These are phyloP conservation scores for Periconia macrospinosa DNA, from an alignment of 2,329 filamentous ascomycete species.

Conservation along the genomic window DNA sequence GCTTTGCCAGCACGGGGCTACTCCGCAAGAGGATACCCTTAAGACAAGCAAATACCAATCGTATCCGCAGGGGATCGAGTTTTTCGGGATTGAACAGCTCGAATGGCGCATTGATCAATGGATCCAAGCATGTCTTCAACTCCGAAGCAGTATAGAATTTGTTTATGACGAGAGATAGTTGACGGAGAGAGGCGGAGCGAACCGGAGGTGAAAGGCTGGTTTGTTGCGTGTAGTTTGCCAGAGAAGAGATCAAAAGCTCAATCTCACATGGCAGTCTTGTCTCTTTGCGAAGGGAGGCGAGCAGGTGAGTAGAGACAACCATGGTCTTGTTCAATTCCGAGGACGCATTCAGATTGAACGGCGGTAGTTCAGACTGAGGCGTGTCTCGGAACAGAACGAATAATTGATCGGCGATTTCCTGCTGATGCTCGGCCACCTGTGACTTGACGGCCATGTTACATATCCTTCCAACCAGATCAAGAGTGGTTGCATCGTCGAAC, in stretches of 20 bases:
- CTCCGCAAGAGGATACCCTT: conserved; percentile 64
- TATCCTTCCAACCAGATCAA: conserved; percentile 64
- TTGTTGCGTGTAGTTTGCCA: conserved; percentile 43
- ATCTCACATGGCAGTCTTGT: conserved; percentile 35
- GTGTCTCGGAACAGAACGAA: conserved; percentile 55
- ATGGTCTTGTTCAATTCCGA: conserved; percentile 49
- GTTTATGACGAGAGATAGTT: conserved; percentile 52
- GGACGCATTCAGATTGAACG: conserved; percentile 32
- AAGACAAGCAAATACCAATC: conserved; percentile 61
- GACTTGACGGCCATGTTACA: conserved; percentile 62
- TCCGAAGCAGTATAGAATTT: conserved; percentile 49
- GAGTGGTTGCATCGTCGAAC: conserved; percentile 52
- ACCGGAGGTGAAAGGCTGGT: conserved; percentile 28
- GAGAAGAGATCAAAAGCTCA: conserved; percentile 33
- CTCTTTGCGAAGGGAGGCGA: conserved; percentile 53
- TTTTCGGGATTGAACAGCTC: conserved; percentile 36
- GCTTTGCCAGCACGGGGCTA: conserved; percentile 46
- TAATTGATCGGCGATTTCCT: conserved; percentile 55
- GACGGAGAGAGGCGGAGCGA: conserved; percentile 42
- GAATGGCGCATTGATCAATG: conserved; percentile 36
- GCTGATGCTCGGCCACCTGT: conserved; percentile 54
- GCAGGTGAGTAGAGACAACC: conserved; percentile 60
- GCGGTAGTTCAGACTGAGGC: conserved; percentile 31
- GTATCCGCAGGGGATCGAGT: conserved; percentile 48
- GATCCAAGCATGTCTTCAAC: conserved; percentile 45